A percentile compares a stretch with the other conserved stretches of the same genome.
phyloP scores from a whole-genome alignment of 495 filamentous ascomycete genomes.

The Daldinia grandis region DNA sequence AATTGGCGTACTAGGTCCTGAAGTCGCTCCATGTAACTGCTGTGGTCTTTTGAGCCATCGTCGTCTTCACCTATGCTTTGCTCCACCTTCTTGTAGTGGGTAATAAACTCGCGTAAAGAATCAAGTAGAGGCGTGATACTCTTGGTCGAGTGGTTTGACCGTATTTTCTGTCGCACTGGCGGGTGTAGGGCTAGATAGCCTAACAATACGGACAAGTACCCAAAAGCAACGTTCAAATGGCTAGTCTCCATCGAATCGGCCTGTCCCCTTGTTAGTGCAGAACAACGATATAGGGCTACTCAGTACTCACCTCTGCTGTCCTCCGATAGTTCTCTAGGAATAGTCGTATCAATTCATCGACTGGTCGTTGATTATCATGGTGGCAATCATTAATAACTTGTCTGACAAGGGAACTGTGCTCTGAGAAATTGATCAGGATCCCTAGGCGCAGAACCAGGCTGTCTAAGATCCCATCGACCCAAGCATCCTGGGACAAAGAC shows the following conservation, averaged over 20 bases:
- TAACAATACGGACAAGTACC: conserved; percentile 87
- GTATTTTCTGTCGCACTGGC: conserved; percentile 60
- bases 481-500: conserved; percentile 49
- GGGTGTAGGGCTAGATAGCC: conserved; percentile 75
- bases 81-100: conserved; percentile 79
- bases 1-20: conserved; percentile 61
- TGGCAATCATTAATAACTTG: conserved; percentile 42
- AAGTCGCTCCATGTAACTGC: conserved; percentile 67
- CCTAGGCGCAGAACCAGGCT: conserved; percentile 81
- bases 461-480: conserved; percentile 63
- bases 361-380: conserved; percentile 44
- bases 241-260: conserved; percentile 84
- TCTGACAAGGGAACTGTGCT: conserved; percentile 61
- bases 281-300: conserved; percentile 11
- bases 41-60: conserved; percentile 52
- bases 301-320: conserved; percentile 57
- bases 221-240: conserved; percentile 87
- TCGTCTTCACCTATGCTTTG: conserved; percentile 58
- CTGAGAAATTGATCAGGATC: conserved; percentile 87
- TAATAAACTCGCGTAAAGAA: conserved; percentile 86
- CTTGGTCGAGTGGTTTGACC: conserved; percentile 62
- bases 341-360: conserved; percentile 57
- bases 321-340: conserved; percentile 63
- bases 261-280: conserved; percentile 53
- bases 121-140: conserved; percentile 71